Base-by-base conservation (phyloP, 2,329 filamentous ascomycete species). In the Colletotrichum paranaense region DNA sequence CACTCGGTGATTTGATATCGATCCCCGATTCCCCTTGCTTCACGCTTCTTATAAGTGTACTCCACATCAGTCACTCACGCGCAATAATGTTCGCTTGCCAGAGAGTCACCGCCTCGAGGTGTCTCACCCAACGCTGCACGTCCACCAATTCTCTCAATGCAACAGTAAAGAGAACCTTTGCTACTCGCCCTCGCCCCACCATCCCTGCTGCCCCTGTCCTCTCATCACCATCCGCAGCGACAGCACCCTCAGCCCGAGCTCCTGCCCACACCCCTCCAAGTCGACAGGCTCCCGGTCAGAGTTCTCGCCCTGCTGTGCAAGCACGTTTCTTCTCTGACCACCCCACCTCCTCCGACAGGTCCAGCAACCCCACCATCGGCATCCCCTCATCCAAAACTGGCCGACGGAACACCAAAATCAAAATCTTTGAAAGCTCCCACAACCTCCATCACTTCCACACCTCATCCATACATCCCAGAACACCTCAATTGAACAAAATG, bases 401-500 rank as follows among this genome's bases (percentile, higher is more conserved):
- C 67, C 62, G 62, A 38, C 46, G 60, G 56, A 58, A 67, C 71
- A 71, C 60, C 62, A 73, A 71, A 71, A 62, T 56, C 77, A 80
- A 78, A 79, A 78, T 77, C 78, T 80, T 78, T 77, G 62, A 64
- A 72, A 75, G 71, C 67, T 65, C 55, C 53, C 55, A 38, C 55
- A 56, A 42, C 32, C 46, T 59, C 26, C 16, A 32, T 35, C 42
- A 49, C 72, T 73, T 73, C 38, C 72, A 72, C 58, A 74, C 68
- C 11, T 67, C 62, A 9, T 70, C 62, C 58, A 32, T 64, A 49
- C 74, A 76, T 68, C 69, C 75, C 49, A 72, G 26, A 75, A 73
- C 57, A 68, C 58, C 30, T 30, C 77, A 73, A 76, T 75, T 75
- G 52, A 79, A 76, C 80, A 87, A 81, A 76, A 97, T 97, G 94